These are phyloP conservation scores for Endocalyx cinctus DNA, from an alignment of 2,329 filamentous ascomycete genomes.

Conservation along the genomic window DNA sequence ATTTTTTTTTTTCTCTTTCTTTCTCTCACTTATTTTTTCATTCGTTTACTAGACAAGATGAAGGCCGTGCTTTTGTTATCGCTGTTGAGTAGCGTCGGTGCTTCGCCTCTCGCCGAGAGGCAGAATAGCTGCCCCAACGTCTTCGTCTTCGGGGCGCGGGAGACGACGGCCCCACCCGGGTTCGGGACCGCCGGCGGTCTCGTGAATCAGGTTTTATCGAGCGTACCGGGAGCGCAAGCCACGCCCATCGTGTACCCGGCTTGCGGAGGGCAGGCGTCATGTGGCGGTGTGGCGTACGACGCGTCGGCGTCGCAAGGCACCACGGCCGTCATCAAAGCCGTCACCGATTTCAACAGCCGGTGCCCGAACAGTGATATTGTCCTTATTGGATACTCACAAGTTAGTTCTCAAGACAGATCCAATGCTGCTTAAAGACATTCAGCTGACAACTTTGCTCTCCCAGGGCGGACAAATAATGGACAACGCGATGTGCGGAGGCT, in stretches of 20 bases:
- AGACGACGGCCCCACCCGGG: conserved; percentile 11
- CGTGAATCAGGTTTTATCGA: conserved; percentile 21
- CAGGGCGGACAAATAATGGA: conserved; percentile 61
- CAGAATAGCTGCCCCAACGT: conserved; percentile 11
- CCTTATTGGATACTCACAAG: conserved; percentile 58
- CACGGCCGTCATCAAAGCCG: conserved; percentile 49
- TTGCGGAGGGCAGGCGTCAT: conserved; percentile 52
- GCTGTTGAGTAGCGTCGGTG: too few species aligned
- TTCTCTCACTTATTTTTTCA: too few species aligned
- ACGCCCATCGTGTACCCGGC: conserved; percentile 50
- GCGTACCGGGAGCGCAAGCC: conserved; percentile 31
- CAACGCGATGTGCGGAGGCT: conserved; percentile 56
- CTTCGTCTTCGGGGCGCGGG: conserved; percentile 15
- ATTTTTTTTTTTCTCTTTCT: too few species aligned
- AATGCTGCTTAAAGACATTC: neutral
- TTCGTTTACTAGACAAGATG: too few species aligned
- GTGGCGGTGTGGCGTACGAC: conserved; percentile 52
- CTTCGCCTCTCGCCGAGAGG: conserved; percentile 7
- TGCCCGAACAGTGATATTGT: conserved; percentile 56
- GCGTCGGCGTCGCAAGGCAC: conserved; percentile 52
- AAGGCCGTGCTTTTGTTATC: too few species aligned
- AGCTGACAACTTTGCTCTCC: neutral
- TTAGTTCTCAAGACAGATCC: conserved; percentile 2
- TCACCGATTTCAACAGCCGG: conserved; percentile 48
- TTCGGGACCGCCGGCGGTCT: conserved; percentile 12